Base-by-base conservation (phyloP, 1,284 basidiomycete genomes). In the Tilletia walkeri region DNA sequence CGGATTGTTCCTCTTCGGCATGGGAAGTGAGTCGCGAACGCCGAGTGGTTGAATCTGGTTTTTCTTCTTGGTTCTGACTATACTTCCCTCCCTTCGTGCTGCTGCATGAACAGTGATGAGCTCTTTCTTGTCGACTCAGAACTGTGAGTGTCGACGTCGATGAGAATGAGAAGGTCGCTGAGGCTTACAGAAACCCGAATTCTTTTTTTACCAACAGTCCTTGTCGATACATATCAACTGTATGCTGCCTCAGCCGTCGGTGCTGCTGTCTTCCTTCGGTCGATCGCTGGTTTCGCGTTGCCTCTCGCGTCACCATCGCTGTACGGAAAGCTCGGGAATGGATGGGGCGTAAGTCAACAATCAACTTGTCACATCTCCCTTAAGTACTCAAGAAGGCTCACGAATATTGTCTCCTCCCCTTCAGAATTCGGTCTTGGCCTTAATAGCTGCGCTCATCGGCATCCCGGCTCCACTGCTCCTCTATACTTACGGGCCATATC, bases 61-160 rank as follows among this genome's bases (percentile, higher is more conserved):
- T 9, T 34, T 24, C n/a, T n/a, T 18, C 9, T 18, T n/a, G 50
- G 50, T n/a, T 65, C 38, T 34, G 61, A 41, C 61, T 14, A 18
- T n/a, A 41, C 65, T 24, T 66, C 16, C 0, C 65, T 24, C 5
- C 16, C 20, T 53, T 53, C 41, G 30, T 45, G 41, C 41, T 14
- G 41, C 9, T 45, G 41, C 41, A 3, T 3, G 41, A 45, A 45
- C 20, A 56, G 49, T 68, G 53, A 68, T 59, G 53, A 16, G 49
- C 49, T 50, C 47, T 6, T 68, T 68, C 49, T 68, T 68, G 39
- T 56, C 47, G 9, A 68, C 59, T 7, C 67, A 68, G n/a, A 53
- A 67, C 36, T 67, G 53, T 67, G 41, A 56, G 86, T 87, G 0
- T 89, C 89, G 81, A 89, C 88, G 0, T 90, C 90, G 77, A 89